Evolutionary conservation across 1,284 basidiomycete genomes (phyloP).

Genomic region (Tilletiopsis washingtonensis): DNA sequence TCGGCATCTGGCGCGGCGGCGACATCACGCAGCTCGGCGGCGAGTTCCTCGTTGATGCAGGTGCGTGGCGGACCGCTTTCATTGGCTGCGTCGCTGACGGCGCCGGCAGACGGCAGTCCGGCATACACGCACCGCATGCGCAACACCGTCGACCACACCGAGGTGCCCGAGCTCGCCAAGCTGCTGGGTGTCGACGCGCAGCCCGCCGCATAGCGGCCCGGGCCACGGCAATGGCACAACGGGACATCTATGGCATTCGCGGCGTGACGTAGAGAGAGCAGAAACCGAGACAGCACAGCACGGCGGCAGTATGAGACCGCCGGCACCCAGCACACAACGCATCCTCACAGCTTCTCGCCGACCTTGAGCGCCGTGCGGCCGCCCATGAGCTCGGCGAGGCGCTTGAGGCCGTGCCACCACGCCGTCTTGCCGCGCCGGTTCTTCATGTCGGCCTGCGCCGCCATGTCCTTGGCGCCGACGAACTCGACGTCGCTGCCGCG

Average conservation of each 20-base stretch:
- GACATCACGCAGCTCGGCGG: slow-evolving; percentile 6
- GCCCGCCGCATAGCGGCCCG: no score
- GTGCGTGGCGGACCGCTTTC: neutral
- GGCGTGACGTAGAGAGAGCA: no score
- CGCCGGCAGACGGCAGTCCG: neutral
- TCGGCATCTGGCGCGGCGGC: slow-evolving; percentile 3
- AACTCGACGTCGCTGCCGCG: slow-evolving; percentile 70
- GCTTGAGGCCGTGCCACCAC: slow-evolving; percentile 63
- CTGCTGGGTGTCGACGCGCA: no score
- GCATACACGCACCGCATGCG: slow-evolving; percentile 1
- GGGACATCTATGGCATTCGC: no score
- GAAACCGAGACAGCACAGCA: no score
- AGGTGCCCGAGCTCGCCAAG: neutral
- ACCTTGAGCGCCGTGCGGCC: slow-evolving; percentile 26
- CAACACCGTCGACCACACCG: slow-evolving; percentile 5
- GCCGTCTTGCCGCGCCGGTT: slow-evolving; percentile 69
- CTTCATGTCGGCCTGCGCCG: slow-evolving; percentile 78
- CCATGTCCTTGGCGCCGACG: slow-evolving; percentile 76
- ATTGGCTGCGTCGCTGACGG: no score
- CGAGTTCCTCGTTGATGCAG: slow-evolving; percentile 3
- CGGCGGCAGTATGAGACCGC: no score
- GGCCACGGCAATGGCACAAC: no score
- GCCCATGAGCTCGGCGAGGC: slow-evolving; percentile 32
- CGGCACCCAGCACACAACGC: no score
- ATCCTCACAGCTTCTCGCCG: neutral